Base-by-base conservation (phyloP, 345 rosid genomes). In the Mercurialis annua region DNA sequence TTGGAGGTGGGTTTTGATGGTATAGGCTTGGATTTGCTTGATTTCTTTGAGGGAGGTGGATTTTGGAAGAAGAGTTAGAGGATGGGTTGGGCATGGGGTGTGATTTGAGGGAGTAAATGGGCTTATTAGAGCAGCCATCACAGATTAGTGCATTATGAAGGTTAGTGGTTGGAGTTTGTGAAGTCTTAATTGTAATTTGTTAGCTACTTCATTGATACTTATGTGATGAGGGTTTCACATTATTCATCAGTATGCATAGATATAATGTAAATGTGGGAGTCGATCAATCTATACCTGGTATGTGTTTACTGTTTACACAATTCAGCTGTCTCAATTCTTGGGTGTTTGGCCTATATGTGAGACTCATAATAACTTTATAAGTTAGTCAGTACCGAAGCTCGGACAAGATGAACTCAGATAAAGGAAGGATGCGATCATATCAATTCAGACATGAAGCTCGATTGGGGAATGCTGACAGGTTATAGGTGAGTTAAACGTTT, bases 1-100 rank as follows among this genome's bases (percentile, higher is more conserved):
- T 4, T 55, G 89, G 75, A 83, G 80, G 21, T 81, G 76, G 72
- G 89, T 73, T 82, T 89, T 92, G 83, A 89, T 68, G 33, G 87
- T 34, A 59, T 82, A 63, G 65, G 85, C 89, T 14, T 92, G 96
- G 64, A 89, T 73, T 72, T 87, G 93, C 85, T 83, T 85, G n/a
- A 87, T 76, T 78, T 83, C 84, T 56, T 64, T 67, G 27, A 84
- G 68, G 64, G 87, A 82, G 44, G 56, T 71, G 83, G 90, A 86
- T 26, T 60, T 82, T 68, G 85, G 82, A 6, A 89, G 76, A 7
- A 75, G 70, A 64, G 79, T 66, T 34, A 77, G 78, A 1, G 85
- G 86, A 66, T 67, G 71, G 18, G 73, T 55, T 23, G 74, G 20
- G 31, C 47, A 66, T 33, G 46, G 4, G 16, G 53, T 26, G 42